Evolutionary conservation across 257 asterid species (phyloP), one percentile per base, ranked within the genome.

Genomic region (Nemophila menziesii): DNA sequence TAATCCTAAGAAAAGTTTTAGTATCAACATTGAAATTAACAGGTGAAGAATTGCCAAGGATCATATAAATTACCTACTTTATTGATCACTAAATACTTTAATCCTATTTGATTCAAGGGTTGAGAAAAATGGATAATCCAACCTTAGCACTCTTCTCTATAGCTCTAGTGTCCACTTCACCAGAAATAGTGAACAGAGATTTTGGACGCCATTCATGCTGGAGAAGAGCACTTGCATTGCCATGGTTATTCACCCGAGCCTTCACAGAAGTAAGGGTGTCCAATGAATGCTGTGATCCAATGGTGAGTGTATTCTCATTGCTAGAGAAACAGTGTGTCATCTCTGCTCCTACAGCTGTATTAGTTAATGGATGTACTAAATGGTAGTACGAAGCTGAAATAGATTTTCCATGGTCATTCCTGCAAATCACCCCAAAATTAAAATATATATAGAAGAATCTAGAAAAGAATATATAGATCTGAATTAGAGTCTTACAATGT

Each of bases 111-210:
- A 39, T 46, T 86, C 87, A 89, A 19, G 99, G 94, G 60, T 81
- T 85, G 44, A 90, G 92, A 40, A 93, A 96, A 12, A 90, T 55
- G 42, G 94, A 87, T 63, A 90, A 47, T 24, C 99, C 99, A 3
- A 90, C 53, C 67, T 85, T 85, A 0, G 99, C 93, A 16, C 93
- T 90, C 58, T 81, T 90, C 71, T 90, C 99, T 8, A 81, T 65
- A 43, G 99, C 94, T 60, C 74, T 54, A 8, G 99, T 85, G 77
- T 90, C 96, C 44, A 90, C 96, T 66, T 90, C 99, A 26, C 99
- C 96, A 0, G 99, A 79, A 29, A 90, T 77, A 43, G 96, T 90
- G 72, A 90, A 43, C 56, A 84, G 72, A 23, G 99, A 90, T 60
- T 56, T 85, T 6, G 99, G 96, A 46, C 86, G 82, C 86, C 87